Evolutionary conservation across 192 early-diverging fungal species (phyloP).

Genomic region (Geranomyces michiganensis): DNA sequence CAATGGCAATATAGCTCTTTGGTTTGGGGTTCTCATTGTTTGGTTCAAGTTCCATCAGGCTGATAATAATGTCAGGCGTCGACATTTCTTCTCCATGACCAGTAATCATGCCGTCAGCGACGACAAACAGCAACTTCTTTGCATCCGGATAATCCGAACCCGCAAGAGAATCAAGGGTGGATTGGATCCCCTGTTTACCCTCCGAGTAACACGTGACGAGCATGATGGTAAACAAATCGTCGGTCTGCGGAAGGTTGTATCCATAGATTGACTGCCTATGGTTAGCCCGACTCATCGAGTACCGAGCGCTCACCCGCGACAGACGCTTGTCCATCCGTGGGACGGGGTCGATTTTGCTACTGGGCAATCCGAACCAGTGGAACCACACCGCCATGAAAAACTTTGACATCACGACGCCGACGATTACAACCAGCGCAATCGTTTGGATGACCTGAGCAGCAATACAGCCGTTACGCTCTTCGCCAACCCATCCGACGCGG

Average conservation of each 20-base stretch:
- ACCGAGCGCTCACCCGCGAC: constrained; percentile 14
- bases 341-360: not conserved
- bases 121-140: constrained; percentile 83
- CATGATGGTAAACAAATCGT: constrained; percentile 56
- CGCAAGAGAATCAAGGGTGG: constrained; percentile 84
- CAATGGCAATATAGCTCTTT: constrained; percentile 75
- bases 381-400: constrained; percentile 56
- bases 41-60: constrained; percentile 55
- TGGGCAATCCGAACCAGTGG: constrained; percentile 46
- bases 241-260: not conserved
- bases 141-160: constrained; percentile 79
- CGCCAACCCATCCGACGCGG: constrained; percentile 40
- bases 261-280: constrained; percentile 7
- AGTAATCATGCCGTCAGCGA: constrained; percentile 85
- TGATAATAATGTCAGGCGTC: constrained; percentile 87
- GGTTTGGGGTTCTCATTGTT: constrained; percentile 33
- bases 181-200: constrained; percentile 78
- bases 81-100: constrained; percentile 91
- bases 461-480: constrained; percentile 42
- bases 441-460: constrained; percentile 35
- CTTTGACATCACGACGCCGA: constrained; percentile 47
- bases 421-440: constrained; percentile 41
- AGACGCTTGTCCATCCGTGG: not conserved
- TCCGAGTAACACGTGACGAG: constrained; percentile 92
- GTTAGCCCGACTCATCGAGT: not conserved